Base-by-base conservation (phyloP, 1,284 basidiomycete genomes). In the Sphagnurus paluster region DNA sequence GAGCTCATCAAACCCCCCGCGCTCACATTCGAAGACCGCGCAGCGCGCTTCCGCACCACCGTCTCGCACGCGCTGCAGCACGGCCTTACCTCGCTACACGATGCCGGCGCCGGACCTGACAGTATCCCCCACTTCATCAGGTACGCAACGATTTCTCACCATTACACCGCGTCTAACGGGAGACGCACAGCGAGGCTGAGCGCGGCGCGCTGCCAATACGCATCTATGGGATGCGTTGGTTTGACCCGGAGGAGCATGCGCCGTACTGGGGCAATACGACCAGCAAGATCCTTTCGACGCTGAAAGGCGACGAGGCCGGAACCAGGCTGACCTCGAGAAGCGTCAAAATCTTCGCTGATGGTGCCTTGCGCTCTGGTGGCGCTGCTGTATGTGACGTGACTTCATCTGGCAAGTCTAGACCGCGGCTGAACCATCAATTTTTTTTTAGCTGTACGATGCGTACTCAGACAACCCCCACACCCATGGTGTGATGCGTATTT, bases 351-450 rank as follows among this genome's bases (percentile, higher is more conserved):
- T 87, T 90, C 60, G 76, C 82, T 0, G 90, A 93, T 56, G 88
- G 87, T 78, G 93, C 94, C 0, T n/a, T n/a, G 1, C 91, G 94
- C 0, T 91, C 87, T 1, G 91, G 89, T 76, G 93, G 93, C 2
- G 91, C 93, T 0, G 93, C 93, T 0, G n/a, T n/a, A n/a, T n/a
- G n/a, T n/a, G n/a, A n/a, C n/a, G n/a, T n/a, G n/a, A n/a, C n/a
- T n/a, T n/a, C n/a, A n/a, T n/a, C n/a, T n/a, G n/a, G n/a, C n/a
- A n/a, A n/a, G n/a, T n/a, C n/a, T n/a, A n/a, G n/a, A n/a, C n/a
- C n/a, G n/a, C n/a, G n/a, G n/a, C n/a, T n/a, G n/a, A n/a, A n/a
- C n/a, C n/a, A n/a, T n/a, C n/a, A n/a, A n/a, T n/a, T n/a, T n/a
- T n/a, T n/a, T n/a, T n/a, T n/a, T n/a, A n/a, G n/a, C 75, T 97